Conservation (phyloP, 208 protist genomes). For the Wallacemonas collosoma region DNA sequence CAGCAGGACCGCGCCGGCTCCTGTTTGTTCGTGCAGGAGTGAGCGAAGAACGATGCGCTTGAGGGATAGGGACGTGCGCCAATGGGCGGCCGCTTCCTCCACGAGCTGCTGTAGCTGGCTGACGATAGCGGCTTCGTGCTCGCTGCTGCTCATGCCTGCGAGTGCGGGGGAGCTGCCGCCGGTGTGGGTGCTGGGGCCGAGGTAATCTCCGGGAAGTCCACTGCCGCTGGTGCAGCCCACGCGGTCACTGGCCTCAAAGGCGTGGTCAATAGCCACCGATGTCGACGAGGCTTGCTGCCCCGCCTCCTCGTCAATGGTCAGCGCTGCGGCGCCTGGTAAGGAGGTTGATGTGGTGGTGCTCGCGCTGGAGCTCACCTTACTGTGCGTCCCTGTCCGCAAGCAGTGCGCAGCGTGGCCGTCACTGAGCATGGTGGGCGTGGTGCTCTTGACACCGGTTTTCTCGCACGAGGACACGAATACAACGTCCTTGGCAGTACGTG, state of each 20-base stretch:
- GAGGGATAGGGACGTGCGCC: slow-evolving; percentile 40
- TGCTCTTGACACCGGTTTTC: too few species aligned
- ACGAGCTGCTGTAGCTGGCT: slow-evolving; percentile 55
- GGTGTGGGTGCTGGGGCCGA: background rate
- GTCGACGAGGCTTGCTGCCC: too few species aligned
- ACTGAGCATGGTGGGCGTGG: too few species aligned
- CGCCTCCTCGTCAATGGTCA: too few species aligned
- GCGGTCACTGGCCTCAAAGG: too few species aligned
- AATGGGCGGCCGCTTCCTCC: slow-evolving; percentile 39
- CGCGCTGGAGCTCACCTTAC: too few species aligned
- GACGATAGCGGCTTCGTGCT: slow-evolving; percentile 68
- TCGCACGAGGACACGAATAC: background rate
- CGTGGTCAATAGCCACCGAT: too few species aligned
- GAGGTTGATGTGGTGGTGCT: too few species aligned
- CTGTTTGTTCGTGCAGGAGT: slow-evolving; percentile 61
- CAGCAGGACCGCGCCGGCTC: slow-evolving; percentile 39
- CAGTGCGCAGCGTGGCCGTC: too few species aligned
- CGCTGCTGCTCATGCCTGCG: slow-evolving; percentile 56
- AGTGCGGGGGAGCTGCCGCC: slow-evolving; percentile 2
- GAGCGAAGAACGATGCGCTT: slow-evolving; percentile 41
- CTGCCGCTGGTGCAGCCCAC: background rate
- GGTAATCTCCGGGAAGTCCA: background rate
- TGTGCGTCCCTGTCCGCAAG: too few species aligned
- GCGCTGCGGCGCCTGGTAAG: too few species aligned
- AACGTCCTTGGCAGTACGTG: background rate